Percentiles rank a stretch among this genome's conserved stretches.
These are phyloP conservation scores for Holtermanniella nyarrowii DNA, from an alignment of 768 basidiomycete species.

Conservation along the genomic window DNA sequence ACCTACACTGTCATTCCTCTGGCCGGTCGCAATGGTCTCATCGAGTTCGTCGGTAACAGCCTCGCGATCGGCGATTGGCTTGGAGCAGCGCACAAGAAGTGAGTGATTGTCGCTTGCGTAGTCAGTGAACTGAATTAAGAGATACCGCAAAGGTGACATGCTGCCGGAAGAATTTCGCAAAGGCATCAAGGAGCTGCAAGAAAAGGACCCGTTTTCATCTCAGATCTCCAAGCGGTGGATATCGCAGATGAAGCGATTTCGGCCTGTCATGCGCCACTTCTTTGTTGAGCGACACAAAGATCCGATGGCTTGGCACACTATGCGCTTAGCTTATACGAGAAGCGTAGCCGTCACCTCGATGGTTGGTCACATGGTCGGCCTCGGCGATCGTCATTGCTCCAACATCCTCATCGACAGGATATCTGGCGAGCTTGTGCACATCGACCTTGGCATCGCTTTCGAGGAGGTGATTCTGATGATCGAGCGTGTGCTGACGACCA, in stretches of 20 bases:
- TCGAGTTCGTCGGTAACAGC: conserved; percentile 85
- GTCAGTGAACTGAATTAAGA: conserved; percentile 28
- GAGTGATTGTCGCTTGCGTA: conserved; percentile 17
- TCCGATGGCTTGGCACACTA: conserved; percentile 84
- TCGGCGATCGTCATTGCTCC: conserved; percentile 83
- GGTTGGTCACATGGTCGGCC: conserved; percentile 80
- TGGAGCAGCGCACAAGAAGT: conserved; percentile 54
- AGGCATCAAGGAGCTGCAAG: conserved; percentile 38
- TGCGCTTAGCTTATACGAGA: conserved; percentile 77
- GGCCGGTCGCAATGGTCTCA: conserved; percentile 63
- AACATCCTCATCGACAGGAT: conserved; percentile 81
- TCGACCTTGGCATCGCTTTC: conserved; percentile 93
- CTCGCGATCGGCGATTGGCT: conserved; percentile 58
- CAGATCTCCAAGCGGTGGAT: conserved; percentile 36
- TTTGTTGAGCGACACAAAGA: conserved; percentile 82
- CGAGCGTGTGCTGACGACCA: conserved; percentile 37
- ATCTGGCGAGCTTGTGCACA: conserved; percentile 84
- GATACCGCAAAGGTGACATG: conserved; percentile 59
- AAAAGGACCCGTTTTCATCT: conserved; percentile 12
- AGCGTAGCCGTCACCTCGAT: conserved; percentile 91
- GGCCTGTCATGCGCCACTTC: conserved; percentile 86
- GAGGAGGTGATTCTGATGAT: conserved; percentile 57
- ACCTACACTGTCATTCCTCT: conserved; percentile 86
- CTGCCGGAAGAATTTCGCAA: conserved; percentile 36
- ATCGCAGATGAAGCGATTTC: conserved; percentile 47